phyloP scores from a whole-genome alignment of 225 moss, liverwort and hornwort genomes.

The Bryum argenteum region DNA sequence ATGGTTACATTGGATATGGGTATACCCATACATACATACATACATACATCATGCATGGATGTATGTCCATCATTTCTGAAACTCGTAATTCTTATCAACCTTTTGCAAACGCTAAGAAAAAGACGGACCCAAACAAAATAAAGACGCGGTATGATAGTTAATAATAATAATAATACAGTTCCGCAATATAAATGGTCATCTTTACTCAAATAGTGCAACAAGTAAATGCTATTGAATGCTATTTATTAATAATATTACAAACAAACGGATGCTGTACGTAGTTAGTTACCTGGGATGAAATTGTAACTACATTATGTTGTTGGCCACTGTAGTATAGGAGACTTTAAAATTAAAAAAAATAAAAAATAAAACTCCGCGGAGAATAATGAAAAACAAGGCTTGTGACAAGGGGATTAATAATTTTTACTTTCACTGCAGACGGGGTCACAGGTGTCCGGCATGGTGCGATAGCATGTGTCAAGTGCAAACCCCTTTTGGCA shows the following conservation, averaged over 20 bases:
- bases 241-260: neutral
- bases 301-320: neutral
- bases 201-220: neutral
- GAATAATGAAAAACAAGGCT: neutral
- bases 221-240: neutral
- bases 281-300: slow-evolving; percentile 1
- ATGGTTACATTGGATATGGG: no score
- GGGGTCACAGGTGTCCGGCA: neutral
- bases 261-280: neutral
- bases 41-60: no score
- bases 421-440: neutral
- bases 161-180: no score
- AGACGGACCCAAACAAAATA: no score
- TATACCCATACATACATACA: no score
- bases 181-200: neutral
- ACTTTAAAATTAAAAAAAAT: neutral
- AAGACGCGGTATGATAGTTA: no score
- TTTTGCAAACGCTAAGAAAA: no score
- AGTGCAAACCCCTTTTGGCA: neutral
- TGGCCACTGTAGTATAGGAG: slow-evolving; percentile 13
- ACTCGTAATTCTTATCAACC: no score
- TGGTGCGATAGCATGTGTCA: neutral
- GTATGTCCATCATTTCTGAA: no score
- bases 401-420: neutral
- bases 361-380: no score